Percentiles rank a stretch among this genome's conserved stretches.
phyloP scores from a whole-genome alignment of 768 basidiomycete genomes.

The Amanita muscaria region DNA sequence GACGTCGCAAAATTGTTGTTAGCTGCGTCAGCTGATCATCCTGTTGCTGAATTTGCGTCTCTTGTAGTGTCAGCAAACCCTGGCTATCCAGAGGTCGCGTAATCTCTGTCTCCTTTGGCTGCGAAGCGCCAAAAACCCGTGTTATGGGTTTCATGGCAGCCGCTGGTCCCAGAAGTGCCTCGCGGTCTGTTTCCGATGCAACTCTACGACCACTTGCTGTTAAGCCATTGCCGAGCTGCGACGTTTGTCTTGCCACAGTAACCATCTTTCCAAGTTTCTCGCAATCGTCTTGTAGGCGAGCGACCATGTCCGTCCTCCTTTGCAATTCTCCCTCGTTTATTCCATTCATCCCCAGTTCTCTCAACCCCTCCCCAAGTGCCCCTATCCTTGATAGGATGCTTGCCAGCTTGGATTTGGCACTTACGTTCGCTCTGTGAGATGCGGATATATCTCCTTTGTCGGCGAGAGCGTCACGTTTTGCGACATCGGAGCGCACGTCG shows the following conservation, averaged over 20 bases:
- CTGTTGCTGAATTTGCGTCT: slow-evolving; percentile 74
- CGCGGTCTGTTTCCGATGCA: slow-evolving; percentile 51
- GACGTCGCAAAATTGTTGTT: slow-evolving; percentile 74
- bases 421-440: slow-evolving; percentile 73
- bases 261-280: slow-evolving; percentile 83
- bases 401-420: slow-evolving; percentile 80
- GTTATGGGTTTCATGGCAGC: slow-evolving; percentile 40
- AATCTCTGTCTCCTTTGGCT: slow-evolving; percentile 64
- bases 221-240: slow-evolving; percentile 24
- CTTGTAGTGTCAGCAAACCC: slow-evolving; percentile 74
- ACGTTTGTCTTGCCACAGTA: slow-evolving; percentile 56
- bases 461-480: slow-evolving; percentile 79
- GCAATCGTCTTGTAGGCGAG: slow-evolving; percentile 82
- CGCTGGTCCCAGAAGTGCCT: slow-evolving; percentile 46
- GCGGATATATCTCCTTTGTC: slow-evolving; percentile 63
- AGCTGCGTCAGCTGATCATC: slow-evolving; percentile 75
- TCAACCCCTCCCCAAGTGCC: slow-evolving; percentile 58
- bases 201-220: slow-evolving; percentile 28
- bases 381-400: slow-evolving; percentile 69
- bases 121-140: slow-evolving; percentile 70
- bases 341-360: slow-evolving; percentile 54
- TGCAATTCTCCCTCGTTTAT: slow-evolving; percentile 91
- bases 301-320: slow-evolving; percentile 83
- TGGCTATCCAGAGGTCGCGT: slow-evolving; percentile 84
- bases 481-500: slow-evolving; percentile 77